phyloP scores from a whole-genome alignment of 257 asterid genomes.

The Gentiana macrophylla region DNA sequence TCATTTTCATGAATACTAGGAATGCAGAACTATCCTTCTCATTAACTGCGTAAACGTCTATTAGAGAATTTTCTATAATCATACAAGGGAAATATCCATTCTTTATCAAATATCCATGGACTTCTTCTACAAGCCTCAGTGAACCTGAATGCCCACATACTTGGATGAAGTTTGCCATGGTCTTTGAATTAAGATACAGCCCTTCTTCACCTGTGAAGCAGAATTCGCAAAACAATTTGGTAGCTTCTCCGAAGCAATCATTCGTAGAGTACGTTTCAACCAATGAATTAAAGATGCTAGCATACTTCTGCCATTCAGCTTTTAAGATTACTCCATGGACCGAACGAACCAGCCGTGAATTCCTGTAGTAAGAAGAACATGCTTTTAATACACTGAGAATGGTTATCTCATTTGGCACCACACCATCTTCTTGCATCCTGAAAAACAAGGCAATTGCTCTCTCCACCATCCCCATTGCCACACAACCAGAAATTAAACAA shows the following conservation, averaged over 20 bases:
- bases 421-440: constrained; percentile 27
- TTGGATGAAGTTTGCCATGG: constrained; percentile 37
- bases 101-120: constrained; percentile 39
- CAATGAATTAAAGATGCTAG: constrained; percentile 25
- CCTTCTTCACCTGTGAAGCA: constrained; percentile 21
- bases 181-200: constrained; percentile 25
- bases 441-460: constrained; percentile 23
- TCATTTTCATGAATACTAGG: constrained; percentile 24
- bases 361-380: constrained; percentile 15
- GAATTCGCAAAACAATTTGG: constrained; percentile 17
- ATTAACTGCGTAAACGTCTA: constrained; percentile 31
- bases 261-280: constrained; percentile 31
- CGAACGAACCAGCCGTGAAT: constrained; percentile 19
- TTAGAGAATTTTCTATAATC: constrained; percentile 31
- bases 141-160: constrained; percentile 22
- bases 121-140: constrained; percentile 20
- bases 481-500: constrained; percentile 29
- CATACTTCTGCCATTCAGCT: constrained; percentile 20
- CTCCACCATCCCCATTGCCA: constrained; percentile 14
- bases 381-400: constrained; percentile 24
- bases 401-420: constrained; percentile 30
- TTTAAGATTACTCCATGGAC: constrained; percentile 35
- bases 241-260: constrained; percentile 18
- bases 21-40: constrained; percentile 16
- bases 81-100: constrained; percentile 26